A percentile compares a stretch with the other conserved stretches of the same genome.
These are phyloP conservation scores for Fomes fomentarius DNA, from an alignment of 1,284 basidiomycete species.

Conservation along the genomic window DNA sequence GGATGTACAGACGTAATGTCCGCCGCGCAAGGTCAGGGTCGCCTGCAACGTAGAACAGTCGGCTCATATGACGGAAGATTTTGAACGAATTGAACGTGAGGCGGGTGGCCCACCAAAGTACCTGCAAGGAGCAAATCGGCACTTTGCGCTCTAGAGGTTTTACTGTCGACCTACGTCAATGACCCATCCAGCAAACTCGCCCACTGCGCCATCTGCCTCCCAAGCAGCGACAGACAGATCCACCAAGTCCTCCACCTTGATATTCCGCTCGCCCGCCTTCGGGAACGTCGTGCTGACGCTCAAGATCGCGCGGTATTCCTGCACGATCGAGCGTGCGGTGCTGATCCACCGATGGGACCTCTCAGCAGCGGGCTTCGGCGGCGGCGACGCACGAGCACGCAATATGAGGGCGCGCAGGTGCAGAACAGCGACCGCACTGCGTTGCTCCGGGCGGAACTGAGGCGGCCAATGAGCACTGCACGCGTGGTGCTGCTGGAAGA, in stretches of 20 bases:
- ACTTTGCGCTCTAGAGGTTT: neutral
- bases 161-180: conserved; percentile 60
- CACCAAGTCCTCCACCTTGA: conserved; percentile 81
- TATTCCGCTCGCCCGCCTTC: conserved; percentile 80
- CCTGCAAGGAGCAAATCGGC: conserved; percentile 41
- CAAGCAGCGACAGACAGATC: conserved; percentile 84
- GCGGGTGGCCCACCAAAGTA: conserved; percentile 90
- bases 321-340: conserved; percentile 65
- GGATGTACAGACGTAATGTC: conserved; percentile 81
- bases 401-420: conserved; percentile 75
- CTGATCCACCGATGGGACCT: conserved; percentile 62
- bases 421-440: conserved; percentile 68
- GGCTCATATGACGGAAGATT: conserved; percentile 82
- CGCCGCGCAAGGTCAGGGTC: conserved; percentile 73
- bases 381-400: conserved; percentile 38
- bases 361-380: conserved; percentile 26
- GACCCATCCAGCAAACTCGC: conserved; percentile 69
- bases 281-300: conserved; percentile 79
- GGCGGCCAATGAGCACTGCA: conserved; percentile 75
- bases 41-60: conserved; percentile 67
- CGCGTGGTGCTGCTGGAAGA: conserved; percentile 64
- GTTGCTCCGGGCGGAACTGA: conserved; percentile 72
- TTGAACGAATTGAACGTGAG: conserved; percentile 91
- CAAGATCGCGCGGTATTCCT: conserved; percentile 71
- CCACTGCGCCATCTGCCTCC: conserved; percentile 68